phyloP scores from a whole-genome alignment of 768 basidiomycete species.

The Pisolithus orientalis region DNA sequence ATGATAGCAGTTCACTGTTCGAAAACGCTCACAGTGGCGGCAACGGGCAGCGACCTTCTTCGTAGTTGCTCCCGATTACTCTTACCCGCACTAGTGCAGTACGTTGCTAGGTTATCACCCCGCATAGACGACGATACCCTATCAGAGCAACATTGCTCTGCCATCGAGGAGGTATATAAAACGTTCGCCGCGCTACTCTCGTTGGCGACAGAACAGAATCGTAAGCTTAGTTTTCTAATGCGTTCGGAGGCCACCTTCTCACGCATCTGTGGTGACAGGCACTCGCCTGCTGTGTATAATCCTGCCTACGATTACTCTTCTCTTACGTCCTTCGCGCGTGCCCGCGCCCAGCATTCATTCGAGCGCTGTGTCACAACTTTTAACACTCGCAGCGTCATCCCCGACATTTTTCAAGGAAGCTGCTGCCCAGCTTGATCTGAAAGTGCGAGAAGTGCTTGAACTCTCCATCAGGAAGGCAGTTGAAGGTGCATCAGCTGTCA shows the following conservation, averaged over 20 bases:
- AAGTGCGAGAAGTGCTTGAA: conserved; percentile 61
- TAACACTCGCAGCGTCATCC: conserved; percentile 64
- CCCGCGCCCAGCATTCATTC: conserved; percentile 43
- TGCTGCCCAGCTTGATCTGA: conserved; percentile 55
- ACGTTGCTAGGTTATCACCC: conserved; percentile 63
- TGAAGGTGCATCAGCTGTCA: conserved; percentile 34
- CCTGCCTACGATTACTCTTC: conserved; percentile 66
- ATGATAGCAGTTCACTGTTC: conserved; percentile 88
- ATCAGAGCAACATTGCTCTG: conserved; percentile 51
- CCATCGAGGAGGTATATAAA: conserved; percentile 77
- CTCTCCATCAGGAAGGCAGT: conserved; percentile 72
- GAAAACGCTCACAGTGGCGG: conserved; percentile 74
- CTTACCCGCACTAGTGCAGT: conserved; percentile 77
- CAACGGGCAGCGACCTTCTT: conserved; percentile 60
- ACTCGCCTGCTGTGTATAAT: conserved; percentile 62
- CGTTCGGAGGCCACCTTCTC: conserved; percentile 3
- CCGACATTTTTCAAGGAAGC: conserved; percentile 84
- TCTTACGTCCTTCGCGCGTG: conserved; percentile 50
- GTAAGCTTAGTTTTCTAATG: conserved; percentile 33
- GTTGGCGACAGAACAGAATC: conserved; percentile 49
- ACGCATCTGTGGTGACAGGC: conserved; percentile 35
- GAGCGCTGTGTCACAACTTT: conserved; percentile 58
- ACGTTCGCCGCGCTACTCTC: conserved; percentile 63
- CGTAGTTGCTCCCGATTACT: conserved; percentile 67
- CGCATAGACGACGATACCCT: conserved; percentile 51